Evolutionary conservation across 805 yeast species (phyloP).

Genomic region (Kluyveromyces nonfermentans): DNA sequence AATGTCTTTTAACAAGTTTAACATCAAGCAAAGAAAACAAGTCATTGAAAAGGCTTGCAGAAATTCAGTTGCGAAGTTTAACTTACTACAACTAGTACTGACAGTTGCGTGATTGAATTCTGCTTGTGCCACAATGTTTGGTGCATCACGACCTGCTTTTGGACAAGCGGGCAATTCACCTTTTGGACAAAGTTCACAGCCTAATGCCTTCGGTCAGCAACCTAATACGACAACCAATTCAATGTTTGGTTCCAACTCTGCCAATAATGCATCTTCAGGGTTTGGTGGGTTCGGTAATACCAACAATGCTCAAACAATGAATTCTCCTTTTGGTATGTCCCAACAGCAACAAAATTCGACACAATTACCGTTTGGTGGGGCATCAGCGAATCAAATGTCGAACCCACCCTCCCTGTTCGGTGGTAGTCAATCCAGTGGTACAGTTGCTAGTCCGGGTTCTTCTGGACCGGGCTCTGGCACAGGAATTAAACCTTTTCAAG

Average conservation of each 20-base stretch:
- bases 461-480: conserved; percentile 52
- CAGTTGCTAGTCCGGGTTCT: conserved; percentile 7
- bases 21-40: too few species aligned
- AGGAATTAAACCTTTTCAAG: conserved; percentile 56
- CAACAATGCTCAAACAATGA: conserved; percentile 10
- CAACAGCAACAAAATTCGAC: conserved; percentile 11
- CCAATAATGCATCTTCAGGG: conserved; percentile 25
- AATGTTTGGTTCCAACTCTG: conserved; percentile 33
- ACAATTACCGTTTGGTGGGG: conserved; percentile 18
- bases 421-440: conserved; percentile 18
- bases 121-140: conserved; percentile 9
- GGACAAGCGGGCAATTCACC: conserved; percentile 23
- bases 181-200: conserved; percentile 9
- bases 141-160: conserved; percentile 21
- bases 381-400: conserved; percentile 8
- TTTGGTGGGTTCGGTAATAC: conserved; percentile 27
- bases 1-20: too few species aligned
- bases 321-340: conserved; percentile 27
- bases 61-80: too few species aligned
- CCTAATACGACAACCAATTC: conserved; percentile 23
- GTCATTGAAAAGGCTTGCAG: too few species aligned
- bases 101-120: too few species aligned
- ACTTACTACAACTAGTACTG: too few species aligned
- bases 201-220: conserved; percentile 27
- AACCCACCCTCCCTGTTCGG: conserved; percentile 12